phyloP scores from a whole-genome alignment of 495 filamentous ascomycete genomes.

The Penicillium lagena region DNA sequence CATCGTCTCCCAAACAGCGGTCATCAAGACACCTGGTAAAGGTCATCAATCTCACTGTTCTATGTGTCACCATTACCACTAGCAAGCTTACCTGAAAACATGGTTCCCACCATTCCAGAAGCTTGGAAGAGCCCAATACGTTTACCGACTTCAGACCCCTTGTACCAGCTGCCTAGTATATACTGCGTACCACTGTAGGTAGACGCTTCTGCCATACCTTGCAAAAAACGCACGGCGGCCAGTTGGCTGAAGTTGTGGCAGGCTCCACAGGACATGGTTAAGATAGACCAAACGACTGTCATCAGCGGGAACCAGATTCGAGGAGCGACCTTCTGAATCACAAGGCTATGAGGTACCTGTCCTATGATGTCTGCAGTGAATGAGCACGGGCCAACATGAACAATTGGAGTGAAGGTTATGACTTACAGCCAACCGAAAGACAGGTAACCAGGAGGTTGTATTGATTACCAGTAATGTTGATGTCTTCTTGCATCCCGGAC shows the following conservation, averaged over 20 bases:
- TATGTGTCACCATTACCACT: no score
- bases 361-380: no score
- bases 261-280: conserved; percentile 55
- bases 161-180: conserved; percentile 65
- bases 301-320: conserved; percentile 43
- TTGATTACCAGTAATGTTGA: no score
- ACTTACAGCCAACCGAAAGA: no score
- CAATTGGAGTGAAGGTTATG: no score
- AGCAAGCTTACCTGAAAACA: conserved; percentile 16
- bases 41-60: no score
- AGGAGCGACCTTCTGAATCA: no score
- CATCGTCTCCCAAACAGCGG: conserved; percentile 48
- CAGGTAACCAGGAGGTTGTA: no score
- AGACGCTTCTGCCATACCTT: conserved; percentile 53
- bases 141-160: conserved; percentile 56
- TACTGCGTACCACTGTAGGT: conserved; percentile 62
- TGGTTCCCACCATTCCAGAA: conserved; percentile 29
- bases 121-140: conserved; percentile 41
- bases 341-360: no score
- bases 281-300: conserved; percentile 52
- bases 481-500: no score
- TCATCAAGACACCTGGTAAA: conserved; percentile 41
- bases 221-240: conserved; percentile 64
- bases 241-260: conserved; percentile 45
- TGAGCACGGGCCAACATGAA: no score